These are phyloP conservation scores for Neurospora sp. DNA, from an alignment of 495 filamentous ascomycete species.

Conservation along the genomic window DNA sequence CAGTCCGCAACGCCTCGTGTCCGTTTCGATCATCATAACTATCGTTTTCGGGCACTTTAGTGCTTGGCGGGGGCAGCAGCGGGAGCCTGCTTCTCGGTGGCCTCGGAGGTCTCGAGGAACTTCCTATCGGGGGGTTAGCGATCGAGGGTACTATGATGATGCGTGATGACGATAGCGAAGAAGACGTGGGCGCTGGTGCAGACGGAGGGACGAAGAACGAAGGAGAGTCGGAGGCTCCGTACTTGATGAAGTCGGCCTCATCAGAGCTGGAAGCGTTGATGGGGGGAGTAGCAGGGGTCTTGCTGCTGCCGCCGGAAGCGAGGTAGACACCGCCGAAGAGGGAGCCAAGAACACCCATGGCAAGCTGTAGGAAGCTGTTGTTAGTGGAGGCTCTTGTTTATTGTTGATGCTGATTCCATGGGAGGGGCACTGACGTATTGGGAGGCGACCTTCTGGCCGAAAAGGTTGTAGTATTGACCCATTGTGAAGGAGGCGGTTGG, in stretches of 20 bases:
- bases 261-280: slow-evolving; percentile 84
- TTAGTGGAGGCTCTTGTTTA: not conserved
- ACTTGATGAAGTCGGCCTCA: slow-evolving; percentile 98
- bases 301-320: slow-evolving; percentile 51
- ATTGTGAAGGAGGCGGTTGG: slow-evolving; percentile 48
- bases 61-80: slow-evolving; percentile 35
- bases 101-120: slow-evolving; percentile 65
- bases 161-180: not conserved
- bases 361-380: slow-evolving; percentile 48
- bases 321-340: slow-evolving; percentile 48
- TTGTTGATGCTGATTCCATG: not conserved
- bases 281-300: slow-evolving; percentile 57
- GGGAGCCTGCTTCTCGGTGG: slow-evolving; percentile 52
- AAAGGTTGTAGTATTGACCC: slow-evolving; percentile 75
- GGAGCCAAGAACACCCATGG: slow-evolving; percentile 69
- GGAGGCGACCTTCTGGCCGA: slow-evolving; percentile 86
- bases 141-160: not conserved
- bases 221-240: slow-evolving; percentile 25
- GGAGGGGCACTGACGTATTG: slow-evolving; percentile 64
- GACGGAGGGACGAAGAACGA: not conserved
- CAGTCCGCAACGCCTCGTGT: slow-evolving; percentile 1
- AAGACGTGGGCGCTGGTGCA: not conserved
- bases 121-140: slow-evolving; percentile 47
- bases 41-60: slow-evolving; percentile 26
- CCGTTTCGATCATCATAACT: slow-evolving; percentile 1